These are phyloP conservation scores for Shiraia bambusicola DNA, from an alignment of 2,329 filamentous ascomycete genomes.

Conservation along the genomic window DNA sequence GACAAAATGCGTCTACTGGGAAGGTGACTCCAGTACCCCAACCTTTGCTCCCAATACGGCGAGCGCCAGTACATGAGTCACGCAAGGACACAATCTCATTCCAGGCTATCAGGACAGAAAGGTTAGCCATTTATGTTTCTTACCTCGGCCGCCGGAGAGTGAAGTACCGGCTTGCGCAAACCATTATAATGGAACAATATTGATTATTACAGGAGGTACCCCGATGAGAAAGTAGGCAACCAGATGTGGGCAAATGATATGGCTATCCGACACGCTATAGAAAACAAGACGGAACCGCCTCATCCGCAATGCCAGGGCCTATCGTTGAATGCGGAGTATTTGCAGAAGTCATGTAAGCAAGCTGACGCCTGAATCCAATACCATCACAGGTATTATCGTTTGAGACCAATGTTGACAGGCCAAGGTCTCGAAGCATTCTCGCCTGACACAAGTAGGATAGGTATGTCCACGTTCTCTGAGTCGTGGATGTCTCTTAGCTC, in stretches of 20 bases:
- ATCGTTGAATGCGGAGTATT: conserved; percentile 15
- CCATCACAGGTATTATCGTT: not conserved
- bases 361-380: not conserved
- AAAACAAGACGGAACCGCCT: conserved; percentile 25
- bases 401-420: not conserved
- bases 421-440: conserved; percentile 26
- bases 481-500: conserved; percentile 30
- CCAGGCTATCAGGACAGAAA: not conserved
- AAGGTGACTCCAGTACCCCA: not conserved
- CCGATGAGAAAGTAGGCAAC: conserved; percentile 17
- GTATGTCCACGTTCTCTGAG: conserved; percentile 28
- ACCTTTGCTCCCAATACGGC: no score
- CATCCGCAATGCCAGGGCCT: conserved; percentile 24
- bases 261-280: conserved; percentile 13
- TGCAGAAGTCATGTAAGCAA: conserved; percentile 21
- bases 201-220: not conserved
- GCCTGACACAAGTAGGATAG: conserved; percentile 21
- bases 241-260: conserved; percentile 16
- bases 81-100: no score
- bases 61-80: no score
- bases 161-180: no score
- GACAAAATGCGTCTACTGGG: not conserved
- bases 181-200: conserved; percentile 7
- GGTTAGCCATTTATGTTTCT: not conserved
- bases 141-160: no score